Evolutionary conservation across 139 green algal species (phyloP).

Genomic region (Tetradesmus lagerheimii): DNA sequence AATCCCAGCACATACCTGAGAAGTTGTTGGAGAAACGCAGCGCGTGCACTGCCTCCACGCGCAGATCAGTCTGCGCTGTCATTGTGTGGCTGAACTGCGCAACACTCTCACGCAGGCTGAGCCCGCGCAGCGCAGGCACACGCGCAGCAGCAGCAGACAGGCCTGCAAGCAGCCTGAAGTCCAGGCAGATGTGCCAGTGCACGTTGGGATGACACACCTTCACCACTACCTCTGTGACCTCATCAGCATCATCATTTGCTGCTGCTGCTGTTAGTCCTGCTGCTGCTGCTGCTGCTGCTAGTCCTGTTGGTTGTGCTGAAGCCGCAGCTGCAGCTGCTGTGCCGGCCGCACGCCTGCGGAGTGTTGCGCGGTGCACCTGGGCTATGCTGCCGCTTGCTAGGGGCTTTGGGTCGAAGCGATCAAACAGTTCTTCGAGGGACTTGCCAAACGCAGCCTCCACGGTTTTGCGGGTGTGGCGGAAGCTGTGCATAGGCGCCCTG

Average conservation of each 20-base stretch:
- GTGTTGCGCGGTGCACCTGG: constrained; percentile 71
- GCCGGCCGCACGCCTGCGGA: background rate
- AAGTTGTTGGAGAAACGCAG: constrained; percentile 86
- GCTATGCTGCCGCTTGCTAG: constrained; percentile 95
- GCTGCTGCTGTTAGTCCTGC: background rate
- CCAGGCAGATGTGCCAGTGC: constrained; percentile 76
- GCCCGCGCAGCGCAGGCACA: constrained; percentile 62
- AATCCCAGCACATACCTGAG: constrained; percentile 47
- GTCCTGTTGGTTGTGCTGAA: background rate
- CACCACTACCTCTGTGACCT: constrained; percentile 68
- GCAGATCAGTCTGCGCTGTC: constrained; percentile 86
- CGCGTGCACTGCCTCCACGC: constrained; percentile 88
- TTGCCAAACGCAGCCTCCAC: constrained; percentile 85
- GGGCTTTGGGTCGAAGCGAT: constrained; percentile 83
- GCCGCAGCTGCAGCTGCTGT: constrained; percentile 1
- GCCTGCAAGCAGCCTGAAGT: constrained; percentile 91
- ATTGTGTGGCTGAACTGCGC: constrained; percentile 94
- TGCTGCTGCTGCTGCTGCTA: background rate
- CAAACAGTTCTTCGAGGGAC: constrained; percentile 84
- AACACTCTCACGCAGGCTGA: constrained; percentile 87
- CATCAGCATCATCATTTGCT: constrained; percentile 33
- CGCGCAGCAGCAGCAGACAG: constrained; percentile 59
- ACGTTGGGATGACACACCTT: constrained; percentile 96
- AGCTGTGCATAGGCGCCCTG: constrained; percentile 81
- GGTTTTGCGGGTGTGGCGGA: constrained; percentile 53